Base-by-base conservation (phyloP, 1,284 basidiomycete species). In the Pascua sp. region DNA sequence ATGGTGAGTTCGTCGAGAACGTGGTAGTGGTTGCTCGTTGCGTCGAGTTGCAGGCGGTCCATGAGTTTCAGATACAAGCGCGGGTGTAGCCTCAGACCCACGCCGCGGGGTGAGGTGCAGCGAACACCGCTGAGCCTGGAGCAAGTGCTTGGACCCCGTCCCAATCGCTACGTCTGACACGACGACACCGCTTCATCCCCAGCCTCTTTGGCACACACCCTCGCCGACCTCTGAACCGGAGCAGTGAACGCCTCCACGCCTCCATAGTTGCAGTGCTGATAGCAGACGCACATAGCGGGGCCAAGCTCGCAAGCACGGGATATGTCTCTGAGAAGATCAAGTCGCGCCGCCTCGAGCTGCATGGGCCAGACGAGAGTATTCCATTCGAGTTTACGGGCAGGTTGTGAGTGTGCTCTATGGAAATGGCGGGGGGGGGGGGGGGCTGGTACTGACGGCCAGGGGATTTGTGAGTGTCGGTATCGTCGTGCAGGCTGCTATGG, bases 341-440 rank as follows among this genome's bases (percentile, higher is more conserved):
- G 59, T 65, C 60, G 41, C 59, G 73, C 17, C 60, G 71, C 44
- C 58, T 78, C 42, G 68, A 77, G 51, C 60, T 78, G 42, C 72
- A 75, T 57, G 71, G 69, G 10, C 76, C 76, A 12, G 74, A 77
- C 52, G 70, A 74, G 57, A 53, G 51, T 11, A 57, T 78, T 8
- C 60, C 67, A 1, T 73, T 75, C 57, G 72, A 76, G 42, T 67
- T 67, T 39, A 72, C 72, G 0, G 73, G 71, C 17, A 67, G 63
- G 52, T 46, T 76, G 72, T 77, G 55, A 67, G 75, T 66, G 24
- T 32, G 24, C 24, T 32, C 24, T 3, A 3, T 32, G 24, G 24
- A 32, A 7, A 32, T 11, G 11, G 16, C 24, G 16, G 11, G 49
- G 42, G 40, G 40, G 11, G 16, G 38, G 16, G 11, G 49, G 42